These are phyloP conservation scores for Oryza longistaminata DNA, from an alignment of 176 grass and related monocot species.

Conservation along the genomic window DNA sequence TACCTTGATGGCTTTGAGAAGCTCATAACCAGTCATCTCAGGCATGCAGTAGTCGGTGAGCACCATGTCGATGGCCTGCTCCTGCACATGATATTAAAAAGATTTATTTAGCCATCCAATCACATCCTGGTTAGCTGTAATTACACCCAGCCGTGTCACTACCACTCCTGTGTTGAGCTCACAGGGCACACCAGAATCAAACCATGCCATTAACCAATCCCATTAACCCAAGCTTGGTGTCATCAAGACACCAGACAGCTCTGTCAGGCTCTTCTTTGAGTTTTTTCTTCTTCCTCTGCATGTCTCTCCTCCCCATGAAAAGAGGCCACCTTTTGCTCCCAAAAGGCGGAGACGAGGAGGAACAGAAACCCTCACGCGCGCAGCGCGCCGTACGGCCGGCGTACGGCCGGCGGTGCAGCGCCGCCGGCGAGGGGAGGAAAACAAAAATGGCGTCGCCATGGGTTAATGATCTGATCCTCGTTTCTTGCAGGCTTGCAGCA, in stretches of 20 bases:
- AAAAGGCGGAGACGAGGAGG: conserved; percentile 12
- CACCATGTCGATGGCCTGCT: conserved; percentile 84
- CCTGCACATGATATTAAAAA: conserved; percentile 39
- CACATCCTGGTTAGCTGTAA: background rate
- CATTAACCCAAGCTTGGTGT: background rate
- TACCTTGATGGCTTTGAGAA: conserved; percentile 94
- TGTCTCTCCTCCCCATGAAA: conserved; percentile 27
- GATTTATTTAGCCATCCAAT: background rate
- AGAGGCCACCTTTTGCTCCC: conserved; percentile 42
- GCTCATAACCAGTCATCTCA: conserved; percentile 97
- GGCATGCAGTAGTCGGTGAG: conserved; percentile 99
- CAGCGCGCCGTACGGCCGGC: conserved; percentile 3
- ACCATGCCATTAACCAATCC: background rate
- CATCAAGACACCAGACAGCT: conserved; percentile 15
- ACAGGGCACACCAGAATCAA: background rate
- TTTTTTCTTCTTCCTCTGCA: background rate
- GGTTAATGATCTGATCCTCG: too few relatives aligned
- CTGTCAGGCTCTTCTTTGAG: conserved; percentile 11
- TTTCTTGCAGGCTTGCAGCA: too few relatives aligned
- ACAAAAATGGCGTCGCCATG: background rate
- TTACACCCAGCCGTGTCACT: background rate
- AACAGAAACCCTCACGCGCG: conserved; percentile 45
- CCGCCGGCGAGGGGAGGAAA: background rate
- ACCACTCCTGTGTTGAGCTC: background rate
- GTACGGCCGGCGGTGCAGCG: conserved; percentile 5